Evolutionary conservation across 2,329 filamentous ascomycete species (phyloP).

Genomic region (Neofusicoccum cordaticola): DNA sequence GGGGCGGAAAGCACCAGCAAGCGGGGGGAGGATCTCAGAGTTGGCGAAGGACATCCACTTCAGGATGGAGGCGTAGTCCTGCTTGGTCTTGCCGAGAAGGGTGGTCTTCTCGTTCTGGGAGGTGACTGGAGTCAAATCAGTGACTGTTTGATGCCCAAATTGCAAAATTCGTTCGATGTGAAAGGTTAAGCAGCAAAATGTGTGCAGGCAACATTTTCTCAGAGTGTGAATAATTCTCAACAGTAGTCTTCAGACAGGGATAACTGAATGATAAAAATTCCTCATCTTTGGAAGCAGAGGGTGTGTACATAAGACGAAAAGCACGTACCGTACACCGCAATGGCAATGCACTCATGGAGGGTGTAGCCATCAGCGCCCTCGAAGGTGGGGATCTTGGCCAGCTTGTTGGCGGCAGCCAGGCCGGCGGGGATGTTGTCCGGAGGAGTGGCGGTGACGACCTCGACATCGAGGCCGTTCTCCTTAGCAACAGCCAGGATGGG

Average conservation of each 20-base stretch:
- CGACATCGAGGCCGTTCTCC: conserved; percentile 92
- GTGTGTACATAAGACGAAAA: conserved; percentile 17
- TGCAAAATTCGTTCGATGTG: conserved; percentile 18
- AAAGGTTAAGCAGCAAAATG: conserved; percentile 19
- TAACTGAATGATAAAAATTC: conserved; percentile 71
- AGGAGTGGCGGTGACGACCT: conserved; percentile 71
- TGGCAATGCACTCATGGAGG: conserved; percentile 86
- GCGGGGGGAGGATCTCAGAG: conserved; percentile 70
- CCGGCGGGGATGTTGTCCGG: conserved; percentile 65
- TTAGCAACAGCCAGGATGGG: conserved; percentile 91
- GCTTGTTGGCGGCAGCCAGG: conserved; percentile 80
- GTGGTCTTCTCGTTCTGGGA: conserved; percentile 99
- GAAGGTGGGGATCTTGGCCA: conserved; percentile 91
- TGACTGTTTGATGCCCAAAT: conserved; percentile 22
- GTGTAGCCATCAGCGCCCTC: conserved; percentile 87
- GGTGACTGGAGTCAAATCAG: conserved; percentile 63
- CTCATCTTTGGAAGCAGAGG: conserved; percentile 62
- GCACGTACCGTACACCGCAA: conserved; percentile 93
- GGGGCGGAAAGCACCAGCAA: conserved; percentile 82
- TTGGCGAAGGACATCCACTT: conserved; percentile 99
- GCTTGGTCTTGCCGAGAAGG: conserved; percentile 99
- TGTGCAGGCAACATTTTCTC: conserved; percentile 42
- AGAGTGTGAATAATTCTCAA: conserved; percentile 89
- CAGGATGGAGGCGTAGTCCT: conserved; percentile 98
- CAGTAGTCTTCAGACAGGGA: conserved; percentile 96